Evolutionary conservation across 1,284 basidiomycete genomes (phyloP).

Genomic region (Apiotrichum sp.): DNA sequence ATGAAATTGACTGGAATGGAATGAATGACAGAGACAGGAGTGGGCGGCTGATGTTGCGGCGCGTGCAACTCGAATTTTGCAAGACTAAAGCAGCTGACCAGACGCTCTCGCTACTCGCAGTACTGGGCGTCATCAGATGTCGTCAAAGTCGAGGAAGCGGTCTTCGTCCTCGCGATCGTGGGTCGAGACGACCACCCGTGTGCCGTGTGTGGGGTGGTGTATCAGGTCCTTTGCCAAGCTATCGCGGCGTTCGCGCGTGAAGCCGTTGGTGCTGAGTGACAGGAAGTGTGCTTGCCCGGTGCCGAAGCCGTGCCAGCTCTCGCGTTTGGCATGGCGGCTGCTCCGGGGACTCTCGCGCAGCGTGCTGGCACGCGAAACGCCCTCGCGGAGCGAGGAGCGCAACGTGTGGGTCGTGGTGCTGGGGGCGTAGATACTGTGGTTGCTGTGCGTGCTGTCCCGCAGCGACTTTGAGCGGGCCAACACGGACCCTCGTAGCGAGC

Average conservation of each 20-base stretch:
- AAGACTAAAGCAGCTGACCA: too few species aligned
- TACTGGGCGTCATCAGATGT: slow-evolving; percentile 12
- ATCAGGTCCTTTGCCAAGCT: neutral
- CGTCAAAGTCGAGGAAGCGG: slow-evolving; percentile 21
- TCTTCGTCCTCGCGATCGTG: neutral
- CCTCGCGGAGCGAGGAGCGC: neutral
- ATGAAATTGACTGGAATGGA: too few species aligned
- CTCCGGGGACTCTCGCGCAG: neutral
- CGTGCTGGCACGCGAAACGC: neutral
- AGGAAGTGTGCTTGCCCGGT: neutral
- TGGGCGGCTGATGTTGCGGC: too few species aligned
- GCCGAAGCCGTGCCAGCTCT: neutral
- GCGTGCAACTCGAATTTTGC: too few species aligned
- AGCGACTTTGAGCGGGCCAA: too few species aligned
- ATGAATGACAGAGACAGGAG: too few species aligned
- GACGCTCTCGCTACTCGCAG: too few species aligned
- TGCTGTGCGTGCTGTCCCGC: too few species aligned
- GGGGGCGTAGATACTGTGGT: too few species aligned
- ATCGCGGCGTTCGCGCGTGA: neutral
- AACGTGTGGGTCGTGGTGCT: too few species aligned
- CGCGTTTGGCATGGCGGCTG: neutral
- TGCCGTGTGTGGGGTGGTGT: slow-evolving; percentile 3
- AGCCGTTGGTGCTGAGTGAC: neutral
- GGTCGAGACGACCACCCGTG: neutral
- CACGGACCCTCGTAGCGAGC: neutral